These are phyloP conservation scores for Spizellomyces sp. DNA, from an alignment of 192 early-diverging fungal species.

Conservation along the genomic window DNA sequence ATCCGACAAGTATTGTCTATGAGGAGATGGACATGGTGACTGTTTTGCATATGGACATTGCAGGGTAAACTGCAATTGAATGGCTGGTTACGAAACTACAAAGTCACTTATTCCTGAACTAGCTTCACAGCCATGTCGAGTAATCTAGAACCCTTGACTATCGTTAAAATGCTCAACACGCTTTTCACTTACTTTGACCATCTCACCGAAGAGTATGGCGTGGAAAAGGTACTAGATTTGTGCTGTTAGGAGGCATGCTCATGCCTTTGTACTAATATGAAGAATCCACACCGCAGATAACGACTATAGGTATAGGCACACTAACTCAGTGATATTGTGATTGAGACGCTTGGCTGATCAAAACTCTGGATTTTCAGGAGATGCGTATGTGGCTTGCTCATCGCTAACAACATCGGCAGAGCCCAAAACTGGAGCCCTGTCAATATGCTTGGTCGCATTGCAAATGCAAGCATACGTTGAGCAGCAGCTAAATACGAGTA, in stretches of 20 bases:
- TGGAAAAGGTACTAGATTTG: constrained; percentile 46
- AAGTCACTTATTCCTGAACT: not conserved
- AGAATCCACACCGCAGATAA: constrained; percentile 18
- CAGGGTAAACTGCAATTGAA: constrained; percentile 32
- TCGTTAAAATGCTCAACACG: constrained; percentile 54
- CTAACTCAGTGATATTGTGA: not conserved
- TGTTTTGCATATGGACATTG: constrained; percentile 58
- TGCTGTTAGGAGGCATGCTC: not conserved
- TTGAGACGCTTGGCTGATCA: constrained; percentile 1
- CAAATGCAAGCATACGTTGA: constrained; percentile 54
- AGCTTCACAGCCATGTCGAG: constrained; percentile 57
- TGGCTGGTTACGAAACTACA: not conserved
- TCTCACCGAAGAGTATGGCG: constrained; percentile 41
- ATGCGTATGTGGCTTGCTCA: constrained; percentile 53
- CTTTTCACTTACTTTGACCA: constrained; percentile 53
- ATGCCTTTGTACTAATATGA: not conserved
- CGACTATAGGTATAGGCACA: constrained; percentile 32
- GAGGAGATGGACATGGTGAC: constrained; percentile 46
- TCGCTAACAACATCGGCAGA: constrained; percentile 33
- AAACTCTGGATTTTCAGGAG: constrained; percentile 24
- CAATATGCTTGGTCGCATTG: constrained; percentile 48
- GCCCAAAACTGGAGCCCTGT: constrained; percentile 38
- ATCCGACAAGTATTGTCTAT: constrained; percentile 46
- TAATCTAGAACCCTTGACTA: constrained; percentile 45
- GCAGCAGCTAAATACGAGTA: constrained; percentile 40